Base-by-base conservation (phyloP, 2,329 filamentous ascomycete species). In the Xylaria sp. region DNA sequence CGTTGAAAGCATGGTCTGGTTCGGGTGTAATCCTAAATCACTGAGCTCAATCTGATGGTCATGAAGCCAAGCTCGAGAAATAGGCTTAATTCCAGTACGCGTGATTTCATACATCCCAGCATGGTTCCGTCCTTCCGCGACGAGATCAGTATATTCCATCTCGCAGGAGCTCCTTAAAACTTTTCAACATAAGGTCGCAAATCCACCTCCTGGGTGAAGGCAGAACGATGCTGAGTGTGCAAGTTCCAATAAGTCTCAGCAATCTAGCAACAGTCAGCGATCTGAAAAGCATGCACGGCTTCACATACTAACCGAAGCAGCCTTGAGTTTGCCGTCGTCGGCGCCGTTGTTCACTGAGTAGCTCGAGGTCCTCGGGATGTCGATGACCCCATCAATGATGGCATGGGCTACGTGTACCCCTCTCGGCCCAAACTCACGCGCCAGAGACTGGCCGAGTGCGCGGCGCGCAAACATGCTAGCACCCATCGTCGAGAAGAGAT, bases 211-310 rank as follows among this genome's bases (percentile, higher is more conserved):
- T 87, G 87, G 0, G 87, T 89, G 66, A 89, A 91, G 1, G 83
- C 83, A 6, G 86, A 87, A 63, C 80, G 79, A 8, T 86, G 86
- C 73, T 92, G 88, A 0, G 83, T 86, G 66, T 91, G 88, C 61
- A 91, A 66, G 69, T 83, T 77, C 87, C 88, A 91, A 67, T 92
- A 91, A 16, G 84, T 80, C 65, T 91, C 87, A 37, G 89, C 88
- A 75, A 91, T 91, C 81, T 89, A 57, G 11, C 45, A 42, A 47
- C 34, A 55, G 39, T 69, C 37, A 71, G 65, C 51, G 56, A 53
- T 26, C 19, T 40, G 41, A 44, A 7, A 7, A 41, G 5, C 21
- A 6, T 41, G 20, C n/a, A 24, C 7, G 19, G 21, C 16, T 29
- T 39, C 9, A 26, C 7, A 18, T 39, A 76, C 85, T 77, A 68